Evolutionary conservation across 208 protist species (phyloP).

Genomic region (Phytomonas francai): DNA sequence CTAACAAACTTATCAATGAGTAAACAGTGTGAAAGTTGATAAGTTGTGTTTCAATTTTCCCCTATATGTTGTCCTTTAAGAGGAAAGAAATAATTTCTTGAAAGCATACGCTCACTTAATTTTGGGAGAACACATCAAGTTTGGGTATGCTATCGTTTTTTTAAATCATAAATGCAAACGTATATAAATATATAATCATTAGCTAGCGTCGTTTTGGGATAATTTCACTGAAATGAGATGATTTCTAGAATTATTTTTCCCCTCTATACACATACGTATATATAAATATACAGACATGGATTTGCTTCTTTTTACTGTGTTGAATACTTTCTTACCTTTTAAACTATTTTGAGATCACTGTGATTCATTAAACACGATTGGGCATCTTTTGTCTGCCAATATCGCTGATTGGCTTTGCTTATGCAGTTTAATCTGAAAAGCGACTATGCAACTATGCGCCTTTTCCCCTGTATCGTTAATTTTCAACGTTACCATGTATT

Average conservation of each 20-base stretch:
- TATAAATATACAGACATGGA: neutral
- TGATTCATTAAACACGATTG: neutral
- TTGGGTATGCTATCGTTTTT: neutral
- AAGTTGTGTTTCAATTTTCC: neutral
- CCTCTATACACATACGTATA: neutral
- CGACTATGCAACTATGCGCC: neutral
- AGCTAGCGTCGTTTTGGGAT: neutral
- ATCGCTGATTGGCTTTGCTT: neutral
- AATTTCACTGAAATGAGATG: neutral
- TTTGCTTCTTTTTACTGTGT: neutral
- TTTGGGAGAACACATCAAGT: neutral
- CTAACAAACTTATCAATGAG: neutral
- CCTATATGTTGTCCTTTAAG: neutral
- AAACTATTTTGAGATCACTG: neutral
- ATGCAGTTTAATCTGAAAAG: neutral
- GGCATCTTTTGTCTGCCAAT: neutral
- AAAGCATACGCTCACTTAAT: neutral
- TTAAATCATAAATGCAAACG: neutral
- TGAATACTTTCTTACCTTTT: neutral
- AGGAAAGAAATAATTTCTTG: conserved; percentile 3
- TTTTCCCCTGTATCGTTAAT: neutral
- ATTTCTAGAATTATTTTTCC: neutral
- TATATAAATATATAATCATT: neutral
- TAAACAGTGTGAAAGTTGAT: neutral
- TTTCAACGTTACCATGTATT: neutral